These are phyloP conservation scores for Coemansia sp. DNA, from an alignment of 192 early-diverging fungal genomes.

Conservation along the genomic window DNA sequence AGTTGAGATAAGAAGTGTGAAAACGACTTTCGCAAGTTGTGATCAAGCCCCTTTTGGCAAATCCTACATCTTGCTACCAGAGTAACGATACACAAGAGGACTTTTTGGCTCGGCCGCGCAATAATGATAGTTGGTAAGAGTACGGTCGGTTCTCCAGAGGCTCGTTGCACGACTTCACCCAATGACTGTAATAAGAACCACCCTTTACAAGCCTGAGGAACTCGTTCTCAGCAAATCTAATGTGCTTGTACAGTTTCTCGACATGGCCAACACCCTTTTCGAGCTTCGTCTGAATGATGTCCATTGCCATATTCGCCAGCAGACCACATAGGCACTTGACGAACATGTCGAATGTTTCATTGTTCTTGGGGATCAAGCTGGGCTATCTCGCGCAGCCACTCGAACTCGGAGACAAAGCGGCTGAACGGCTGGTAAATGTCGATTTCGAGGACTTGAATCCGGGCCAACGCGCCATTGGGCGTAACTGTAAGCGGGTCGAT, in stretches of 20 bases:
- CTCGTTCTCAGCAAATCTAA: constrained; percentile 1
- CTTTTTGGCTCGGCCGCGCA: too few relatives aligned
- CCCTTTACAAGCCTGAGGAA: neutral
- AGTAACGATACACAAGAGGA: too few relatives aligned
- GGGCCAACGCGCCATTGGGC: neutral
- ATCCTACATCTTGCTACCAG: too few relatives aligned
- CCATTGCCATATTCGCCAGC: neutral
- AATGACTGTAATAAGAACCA: neutral
- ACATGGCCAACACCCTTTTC: neutral
- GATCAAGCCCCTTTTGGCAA: too few relatives aligned
- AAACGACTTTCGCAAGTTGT: too few relatives aligned
- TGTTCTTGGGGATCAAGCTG: neutral
- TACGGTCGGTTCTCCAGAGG: neutral
- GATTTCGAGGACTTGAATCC: neutral
- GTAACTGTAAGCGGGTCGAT: neutral
- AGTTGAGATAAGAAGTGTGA: neutral
- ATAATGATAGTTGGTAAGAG: neutral
- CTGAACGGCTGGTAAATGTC: constrained; percentile 5
- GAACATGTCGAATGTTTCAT: neutral
- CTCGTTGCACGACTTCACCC: neutral
- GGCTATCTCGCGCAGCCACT: constrained; percentile 1
- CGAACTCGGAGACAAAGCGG: neutral
- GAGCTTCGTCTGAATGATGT: neutral
- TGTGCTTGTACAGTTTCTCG: neutral
- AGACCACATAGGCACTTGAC: neutral